Evolutionary conservation across 805 yeast genomes (phyloP), one percentile per base, ranked within the genome.

Genomic region (Clavispora carvajalis): DNA sequence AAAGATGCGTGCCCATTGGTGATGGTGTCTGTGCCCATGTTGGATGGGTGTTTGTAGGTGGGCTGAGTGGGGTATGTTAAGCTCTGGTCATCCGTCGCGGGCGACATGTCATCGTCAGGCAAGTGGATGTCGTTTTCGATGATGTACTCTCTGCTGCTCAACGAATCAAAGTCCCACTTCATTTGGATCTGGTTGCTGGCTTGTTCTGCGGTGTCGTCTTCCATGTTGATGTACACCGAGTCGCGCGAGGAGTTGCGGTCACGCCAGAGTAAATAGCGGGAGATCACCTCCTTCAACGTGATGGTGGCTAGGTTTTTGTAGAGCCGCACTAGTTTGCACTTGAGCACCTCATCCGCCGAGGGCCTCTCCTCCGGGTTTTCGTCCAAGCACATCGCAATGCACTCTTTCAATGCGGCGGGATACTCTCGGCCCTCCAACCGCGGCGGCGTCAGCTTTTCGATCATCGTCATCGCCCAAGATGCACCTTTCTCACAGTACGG

Each of bases 401-500:
- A 78, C 58, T 93, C 98, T 53, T 90, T 93, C 41, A 93, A 66
- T 2, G 74, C 61, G 0, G 85, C 59, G 0, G 95, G 77, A 58
- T 86, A 88, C 44, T 82, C 86, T 38, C 90, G 69, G 7, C 98
- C 98, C 58, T 93, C 99, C 41, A 93, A 67, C 46, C 99, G 74
- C 4, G 99, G 95, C 5, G 99, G 99, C 40, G 90, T 86, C 50
- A 86, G 87, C 49, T 89, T 86, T 1, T 96, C 86, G 37, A 93
- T 89, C 62, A 93, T 67, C 56, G 88, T 90, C 89, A 93, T 85
- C 1, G 97, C 99, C 65, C 96, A 75, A 67, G 85, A 71, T 0
- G 96, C 96, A 55, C 91, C 99, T 50, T 86, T 85, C 46, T 93
- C 97, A 54, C 96, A 82, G 57, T 90, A 90, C 0, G 99, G 99